These are phyloP conservation scores for Amoebophrya sp. DNA, from an alignment of 169 alveolate species.

Conservation along the genomic window DNA sequence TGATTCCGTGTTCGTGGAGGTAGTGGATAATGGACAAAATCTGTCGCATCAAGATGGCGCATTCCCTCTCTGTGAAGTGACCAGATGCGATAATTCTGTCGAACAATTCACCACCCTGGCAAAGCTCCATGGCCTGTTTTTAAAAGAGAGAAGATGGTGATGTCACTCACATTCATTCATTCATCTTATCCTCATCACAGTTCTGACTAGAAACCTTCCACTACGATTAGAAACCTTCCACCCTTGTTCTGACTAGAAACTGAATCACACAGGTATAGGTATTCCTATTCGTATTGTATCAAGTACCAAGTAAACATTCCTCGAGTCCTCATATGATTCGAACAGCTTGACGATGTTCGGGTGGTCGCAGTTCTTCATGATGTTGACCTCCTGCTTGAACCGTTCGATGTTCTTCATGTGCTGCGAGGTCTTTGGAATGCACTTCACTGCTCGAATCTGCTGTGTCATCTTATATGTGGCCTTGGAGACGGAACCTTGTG, in stretches of 20 bases:
- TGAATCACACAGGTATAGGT: too few relatives aligned
- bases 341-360: constrained; percentile 85
- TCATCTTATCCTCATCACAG: too few relatives aligned
- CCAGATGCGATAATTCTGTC: constrained; percentile 67
- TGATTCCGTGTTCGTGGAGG: constrained; percentile 52
- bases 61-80: constrained; percentile 61
- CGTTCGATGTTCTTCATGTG: background rate
- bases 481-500: background rate
- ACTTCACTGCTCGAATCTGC: background rate
- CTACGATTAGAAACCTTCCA: background rate
- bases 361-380: constrained; percentile 77
- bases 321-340: constrained; percentile 67
- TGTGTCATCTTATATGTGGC: background rate
- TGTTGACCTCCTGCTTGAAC: constrained; percentile 46
- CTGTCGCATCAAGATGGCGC: constrained; percentile 61
- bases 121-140: constrained; percentile 66
- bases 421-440: background rate
- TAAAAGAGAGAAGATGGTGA: background rate
- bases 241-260: background rate
- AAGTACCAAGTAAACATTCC: constrained; percentile 34
- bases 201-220: too few relatives aligned
- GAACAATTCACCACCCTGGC: constrained; percentile 85
- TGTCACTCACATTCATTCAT: background rate
- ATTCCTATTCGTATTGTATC: background rate
- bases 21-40: constrained; percentile 56